Percentiles rank a stretch among this genome's conserved stretches.
These are phyloP conservation scores for Fusarium heterosporum DNA, from an alignment of 2,329 filamentous ascomycete genomes.

Conservation along the genomic window DNA sequence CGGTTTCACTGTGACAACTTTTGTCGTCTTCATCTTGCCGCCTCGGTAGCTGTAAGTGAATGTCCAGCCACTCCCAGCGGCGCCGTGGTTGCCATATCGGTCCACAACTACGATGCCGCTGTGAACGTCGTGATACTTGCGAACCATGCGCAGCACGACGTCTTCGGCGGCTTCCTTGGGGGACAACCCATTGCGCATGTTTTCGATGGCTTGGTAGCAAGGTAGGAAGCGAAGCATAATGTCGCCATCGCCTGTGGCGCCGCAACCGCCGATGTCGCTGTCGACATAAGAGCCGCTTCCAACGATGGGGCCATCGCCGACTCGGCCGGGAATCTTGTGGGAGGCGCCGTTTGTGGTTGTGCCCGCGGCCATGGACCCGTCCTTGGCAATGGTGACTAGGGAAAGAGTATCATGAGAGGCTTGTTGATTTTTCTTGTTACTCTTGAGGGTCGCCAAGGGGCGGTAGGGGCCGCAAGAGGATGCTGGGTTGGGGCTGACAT, in stretches of 20 bases:
- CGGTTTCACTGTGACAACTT: slow-evolving; percentile 58
- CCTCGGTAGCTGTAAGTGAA: slow-evolving; percentile 66
- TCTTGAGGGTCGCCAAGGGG: slow-evolving; percentile 41
- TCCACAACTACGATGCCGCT: slow-evolving; percentile 65
- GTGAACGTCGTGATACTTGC: slow-evolving; percentile 58
- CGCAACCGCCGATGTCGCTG: slow-evolving; percentile 64
- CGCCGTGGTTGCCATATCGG: slow-evolving; percentile 61
- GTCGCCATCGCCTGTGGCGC: slow-evolving; percentile 68
- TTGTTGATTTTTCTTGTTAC: slow-evolving; percentile 19
- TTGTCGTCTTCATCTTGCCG: slow-evolving; percentile 58
- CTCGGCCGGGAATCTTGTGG: slow-evolving; percentile 66
- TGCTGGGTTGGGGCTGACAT: slow-evolving; percentile 58
- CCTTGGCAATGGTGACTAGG: slow-evolving; percentile 59
- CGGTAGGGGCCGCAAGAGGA: slow-evolving; percentile 61
- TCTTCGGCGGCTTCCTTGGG: slow-evolving; percentile 63
- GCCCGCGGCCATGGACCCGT: slow-evolving; percentile 63
- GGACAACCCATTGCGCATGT: slow-evolving; percentile 60
- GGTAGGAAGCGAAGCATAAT: slow-evolving; percentile 69
- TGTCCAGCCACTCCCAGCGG: slow-evolving; percentile 64
- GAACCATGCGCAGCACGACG: slow-evolving; percentile 61
- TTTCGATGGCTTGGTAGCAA: slow-evolving; percentile 69
- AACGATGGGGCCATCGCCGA: slow-evolving; percentile 66
- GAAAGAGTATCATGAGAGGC: slow-evolving; percentile 66
- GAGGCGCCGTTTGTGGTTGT: slow-evolving; percentile 67
- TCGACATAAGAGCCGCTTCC: slow-evolving; percentile 68